phyloP scores from a whole-genome alignment of 106 monocot species.

The Agapanthus africanus region DNA sequence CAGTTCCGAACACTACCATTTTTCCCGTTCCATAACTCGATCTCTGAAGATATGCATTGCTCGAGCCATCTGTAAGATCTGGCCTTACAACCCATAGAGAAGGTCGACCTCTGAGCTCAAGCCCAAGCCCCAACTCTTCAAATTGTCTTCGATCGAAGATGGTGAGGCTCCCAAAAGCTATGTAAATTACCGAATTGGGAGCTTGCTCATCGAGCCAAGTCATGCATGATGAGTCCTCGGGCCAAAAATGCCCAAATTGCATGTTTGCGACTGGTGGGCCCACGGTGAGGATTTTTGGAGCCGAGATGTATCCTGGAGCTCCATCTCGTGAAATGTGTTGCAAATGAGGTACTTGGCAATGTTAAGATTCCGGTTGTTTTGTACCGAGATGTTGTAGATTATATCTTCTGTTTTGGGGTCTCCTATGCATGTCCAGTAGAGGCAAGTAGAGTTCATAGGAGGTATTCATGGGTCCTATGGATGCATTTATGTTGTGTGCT shows the following conservation, averaged over 20 bases:
- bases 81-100: conserved; percentile 55
- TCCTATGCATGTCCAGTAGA: conserved; percentile 20
- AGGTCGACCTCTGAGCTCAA: conserved; percentile 32
- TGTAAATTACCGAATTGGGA: conserved; percentile 27
- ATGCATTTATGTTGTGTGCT: no score
- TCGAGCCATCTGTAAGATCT: conserved; percentile 16
- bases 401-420: not conserved
- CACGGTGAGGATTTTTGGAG: conserved; percentile 21
- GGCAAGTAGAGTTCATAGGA: conserved; percentile 11
- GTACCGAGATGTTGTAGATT: not conserved
- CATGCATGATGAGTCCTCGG: conserved; percentile 19
- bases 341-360: conserved; percentile 25
- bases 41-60: no score
- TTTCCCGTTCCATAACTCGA: no score
- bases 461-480: conserved; percentile 29
- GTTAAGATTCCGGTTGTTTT: not conserved
- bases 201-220: conserved; percentile 34
- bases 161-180: conserved; percentile 49
- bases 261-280: conserved; percentile 21
- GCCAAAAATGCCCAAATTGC: conserved; percentile 19
- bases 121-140: conserved; percentile 30
- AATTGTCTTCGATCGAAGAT: conserved; percentile 26
- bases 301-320: conserved; percentile 15
- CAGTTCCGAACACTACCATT: no score
- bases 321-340: conserved; percentile 43